Conservation (phyloP, 768 basidiomycete species). For the Kondoa subrosea region DNA sequence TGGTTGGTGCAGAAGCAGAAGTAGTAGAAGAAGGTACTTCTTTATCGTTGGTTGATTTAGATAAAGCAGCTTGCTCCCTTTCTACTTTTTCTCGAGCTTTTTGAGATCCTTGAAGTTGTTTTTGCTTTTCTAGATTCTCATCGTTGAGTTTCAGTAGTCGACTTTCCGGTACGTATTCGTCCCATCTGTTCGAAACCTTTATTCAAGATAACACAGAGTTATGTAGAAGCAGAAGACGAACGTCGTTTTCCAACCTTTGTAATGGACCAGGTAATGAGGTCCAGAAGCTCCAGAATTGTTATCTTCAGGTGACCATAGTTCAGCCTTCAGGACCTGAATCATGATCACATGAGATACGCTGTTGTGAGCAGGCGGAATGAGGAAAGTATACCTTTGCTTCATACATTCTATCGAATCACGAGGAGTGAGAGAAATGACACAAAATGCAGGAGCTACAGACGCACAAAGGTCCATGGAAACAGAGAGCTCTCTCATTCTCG, state of each 20-base stretch:
- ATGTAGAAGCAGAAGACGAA: slow-evolving; percentile 36
- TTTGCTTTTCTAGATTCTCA: slow-evolving; percentile 58
- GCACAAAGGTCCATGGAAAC: slow-evolving; percentile 4
- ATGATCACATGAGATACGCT: neutral
- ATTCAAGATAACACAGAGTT: neutral
- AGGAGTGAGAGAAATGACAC: neutral
- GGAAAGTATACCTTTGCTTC: slow-evolving; percentile 3
- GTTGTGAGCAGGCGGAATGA: neutral
- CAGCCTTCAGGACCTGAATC: neutral
- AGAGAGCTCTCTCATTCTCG: neutral
- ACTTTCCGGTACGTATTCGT: slow-evolving; percentile 77
- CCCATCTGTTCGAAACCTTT: slow-evolving; percentile 49
- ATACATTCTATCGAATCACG: neutral
- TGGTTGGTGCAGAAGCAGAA: neutral
- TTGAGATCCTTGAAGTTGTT: slow-evolving; percentile 38
- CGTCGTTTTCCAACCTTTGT: slow-evolving; percentile 99
- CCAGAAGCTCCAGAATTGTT: slow-evolving; percentile 34
- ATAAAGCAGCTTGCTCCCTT: slow-evolving; percentile 15
- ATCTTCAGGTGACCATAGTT: neutral
- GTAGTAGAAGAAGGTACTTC: neutral
- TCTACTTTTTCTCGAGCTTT: slow-evolving; percentile 5
- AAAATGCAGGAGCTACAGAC: neutral
- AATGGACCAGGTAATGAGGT: slow-evolving; percentile 84
- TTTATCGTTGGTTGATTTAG: slow-evolving; percentile 44
- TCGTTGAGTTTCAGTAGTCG: slow-evolving; percentile 77